Evolutionary conservation across 306 rosid genomes (phyloP), one percentile per base, ranked within the genome.

Genomic region (Citrullus amarus): DNA sequence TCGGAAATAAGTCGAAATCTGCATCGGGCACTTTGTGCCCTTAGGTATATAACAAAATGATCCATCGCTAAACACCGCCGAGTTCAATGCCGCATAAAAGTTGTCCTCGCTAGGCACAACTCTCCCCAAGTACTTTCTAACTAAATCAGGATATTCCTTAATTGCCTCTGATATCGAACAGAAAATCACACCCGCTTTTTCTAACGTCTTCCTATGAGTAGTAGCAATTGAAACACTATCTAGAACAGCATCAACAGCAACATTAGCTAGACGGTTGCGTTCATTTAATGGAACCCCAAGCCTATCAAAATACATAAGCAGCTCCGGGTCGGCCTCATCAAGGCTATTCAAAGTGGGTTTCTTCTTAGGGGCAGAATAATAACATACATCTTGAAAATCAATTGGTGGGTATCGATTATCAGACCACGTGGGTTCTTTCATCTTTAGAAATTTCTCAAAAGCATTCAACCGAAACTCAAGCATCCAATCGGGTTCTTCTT

Each of bases 171-270:
- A 91, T 56, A 93, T 93, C 0, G 98, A 93, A 78, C 97, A 93
- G 61, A 93, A 91, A 11, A 93, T 91, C 50, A 93, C 97, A 13
- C 97, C 98, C 0, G 91, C 88, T 39, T 92, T 87, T 82, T 93
- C 91, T 22, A 93, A 59, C 0, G 96, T 84, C 87, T 93, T 83
- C 86, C 97, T 81, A 81, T 93, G 98, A 0, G 98, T 93, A 0
- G 98, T 93, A 9, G 98, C 98, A 34, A 93, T 93, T 0, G 98
- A 93, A 13, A 88, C 98, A 6, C 98, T 93, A 71, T 93, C 97
- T 0, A 93, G 84, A 58, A 93, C 98, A 0, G 97, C 96, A 39
- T 93, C 97, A 0, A 91, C 96, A 0, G 98, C 98, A 36, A 93
- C 98, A 50, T 93, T 91, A 2, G 98, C 97, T 66, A 93, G 48